Conservation (phyloP, 495 filamentous ascomycete genomes). For the Neurospora sp. region DNA sequence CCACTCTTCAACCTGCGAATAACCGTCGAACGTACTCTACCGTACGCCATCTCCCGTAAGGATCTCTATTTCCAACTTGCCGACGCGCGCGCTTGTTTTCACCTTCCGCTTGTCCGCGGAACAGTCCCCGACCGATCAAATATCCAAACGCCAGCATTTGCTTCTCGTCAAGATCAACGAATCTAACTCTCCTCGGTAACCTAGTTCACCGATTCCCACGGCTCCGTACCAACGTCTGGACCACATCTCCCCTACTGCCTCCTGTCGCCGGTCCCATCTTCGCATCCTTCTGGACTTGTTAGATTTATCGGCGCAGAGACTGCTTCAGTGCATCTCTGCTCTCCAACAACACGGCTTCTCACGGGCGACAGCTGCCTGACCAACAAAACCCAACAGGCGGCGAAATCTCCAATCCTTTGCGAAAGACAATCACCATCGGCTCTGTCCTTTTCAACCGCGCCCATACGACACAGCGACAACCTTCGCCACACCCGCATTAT, state of each 20-base stretch:
- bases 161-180: background rate
- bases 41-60: background rate
- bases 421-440: slow-evolving; percentile 24
- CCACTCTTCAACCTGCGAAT: background rate
- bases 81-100: background rate
- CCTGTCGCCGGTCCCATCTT: background rate
- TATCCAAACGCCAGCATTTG: background rate
- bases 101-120: background rate
- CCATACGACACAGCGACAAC: slow-evolving; percentile 18
- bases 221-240: background rate
- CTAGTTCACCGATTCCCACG: background rate
- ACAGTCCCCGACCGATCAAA: background rate
- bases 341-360: slow-evolving; percentile 22
- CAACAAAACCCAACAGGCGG: slow-evolving; percentile 2
- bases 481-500: slow-evolving; percentile 12
- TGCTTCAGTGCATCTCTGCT: slow-evolving; percentile 18
- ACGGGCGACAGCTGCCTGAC: slow-evolving; percentile 11
- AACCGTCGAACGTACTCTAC: background rate
- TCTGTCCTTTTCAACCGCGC: slow-evolving; percentile 32
- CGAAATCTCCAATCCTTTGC: background rate
- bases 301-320: slow-evolving; percentile 11
- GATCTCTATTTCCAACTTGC: background rate
- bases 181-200: background rate
- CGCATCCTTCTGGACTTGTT: background rate
- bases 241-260: background rate